These are phyloP conservation scores for Bretschneidera sinensis DNA, from an alignment of 345 rosid genomes.

Conservation along the genomic window DNA sequence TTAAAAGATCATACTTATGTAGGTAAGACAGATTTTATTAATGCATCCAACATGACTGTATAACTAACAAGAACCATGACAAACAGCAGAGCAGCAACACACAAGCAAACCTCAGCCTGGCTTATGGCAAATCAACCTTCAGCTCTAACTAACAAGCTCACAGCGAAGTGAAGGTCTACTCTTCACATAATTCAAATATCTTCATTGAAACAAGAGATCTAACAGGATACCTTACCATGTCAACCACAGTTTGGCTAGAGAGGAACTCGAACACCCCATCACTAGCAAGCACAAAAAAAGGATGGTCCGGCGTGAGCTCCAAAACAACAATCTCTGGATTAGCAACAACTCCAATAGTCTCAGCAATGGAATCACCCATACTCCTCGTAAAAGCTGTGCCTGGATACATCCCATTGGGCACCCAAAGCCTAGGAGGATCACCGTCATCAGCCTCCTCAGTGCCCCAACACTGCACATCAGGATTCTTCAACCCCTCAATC, in stretches of 20 bases:
- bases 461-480: conserved; percentile 95
- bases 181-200: background rate
- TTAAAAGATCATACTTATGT: too few relatives aligned
- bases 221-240: conserved; percentile 75
- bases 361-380: conserved; percentile 89
- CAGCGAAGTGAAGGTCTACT: background rate
- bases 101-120: background rate
- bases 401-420: conserved; percentile 92
- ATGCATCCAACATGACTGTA: background rate
- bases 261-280: conserved; percentile 98
- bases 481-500: conserved; percentile 92
- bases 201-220: background rate
- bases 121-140: background rate
- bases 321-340: conserved; percentile 89
- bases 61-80: background rate
- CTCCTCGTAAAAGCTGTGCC: conserved; percentile 99
- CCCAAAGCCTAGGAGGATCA: conserved; percentile 97
- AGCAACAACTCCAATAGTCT: conserved; percentile 92
- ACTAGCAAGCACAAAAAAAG: conserved; percentile 95
- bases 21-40: too few relatives aligned
- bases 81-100: background rate
- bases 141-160: background rate
- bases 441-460: conserved; percentile 96
- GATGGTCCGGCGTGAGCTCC: conserved; percentile 77
- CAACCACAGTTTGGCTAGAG: conserved; percentile 92